These are phyloP conservation scores for Candida sonorensis DNA, from an alignment of 805 yeast species.

Conservation along the genomic window DNA sequence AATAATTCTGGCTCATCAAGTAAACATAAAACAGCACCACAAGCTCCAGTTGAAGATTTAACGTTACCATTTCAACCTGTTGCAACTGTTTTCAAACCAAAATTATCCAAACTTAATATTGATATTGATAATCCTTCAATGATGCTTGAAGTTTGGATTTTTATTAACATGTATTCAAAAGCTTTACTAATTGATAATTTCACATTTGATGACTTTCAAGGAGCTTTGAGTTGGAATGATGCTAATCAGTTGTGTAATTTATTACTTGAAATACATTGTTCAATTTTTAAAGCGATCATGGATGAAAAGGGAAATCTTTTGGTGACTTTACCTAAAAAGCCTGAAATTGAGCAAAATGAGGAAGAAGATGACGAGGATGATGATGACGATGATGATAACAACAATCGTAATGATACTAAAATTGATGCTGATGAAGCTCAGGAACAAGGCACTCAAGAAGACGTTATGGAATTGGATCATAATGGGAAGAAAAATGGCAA, in stretches of 20 bases:
- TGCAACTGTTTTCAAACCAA: constrained; percentile 19
- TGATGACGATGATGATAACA: constrained; percentile 8
- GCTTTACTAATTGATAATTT: constrained; percentile 63
- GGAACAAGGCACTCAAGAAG: too few relatives aligned
- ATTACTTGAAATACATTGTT: constrained; percentile 63
- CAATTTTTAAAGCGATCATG: constrained; percentile 51
- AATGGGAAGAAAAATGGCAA: too few relatives aligned
- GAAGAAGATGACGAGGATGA: constrained; percentile 18
- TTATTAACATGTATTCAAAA: constrained; percentile 61
- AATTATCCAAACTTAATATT: constrained; percentile 17
- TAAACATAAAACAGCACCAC: constrained; percentile 5
- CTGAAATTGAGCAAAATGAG: constrained; percentile 15
- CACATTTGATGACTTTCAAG: constrained; percentile 72
- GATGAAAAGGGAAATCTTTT: constrained; percentile 27
- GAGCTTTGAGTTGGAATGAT: constrained; percentile 45
- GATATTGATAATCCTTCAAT: constrained; percentile 27
- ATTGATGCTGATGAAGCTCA: too few relatives aligned
- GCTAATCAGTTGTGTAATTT: constrained; percentile 41
- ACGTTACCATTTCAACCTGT: constrained; percentile 21
- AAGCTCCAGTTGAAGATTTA: constrained; percentile 26
- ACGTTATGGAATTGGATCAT: too few relatives aligned
- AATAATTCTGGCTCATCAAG: too few relatives aligned
- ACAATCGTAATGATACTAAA: constrained; percentile 1
- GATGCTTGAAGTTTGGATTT: constrained; percentile 67
- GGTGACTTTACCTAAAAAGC: constrained; percentile 20